Evolutionary conservation across 1,284 basidiomycete species (phyloP).

Genomic region (Ceratobasidium sp.): DNA sequence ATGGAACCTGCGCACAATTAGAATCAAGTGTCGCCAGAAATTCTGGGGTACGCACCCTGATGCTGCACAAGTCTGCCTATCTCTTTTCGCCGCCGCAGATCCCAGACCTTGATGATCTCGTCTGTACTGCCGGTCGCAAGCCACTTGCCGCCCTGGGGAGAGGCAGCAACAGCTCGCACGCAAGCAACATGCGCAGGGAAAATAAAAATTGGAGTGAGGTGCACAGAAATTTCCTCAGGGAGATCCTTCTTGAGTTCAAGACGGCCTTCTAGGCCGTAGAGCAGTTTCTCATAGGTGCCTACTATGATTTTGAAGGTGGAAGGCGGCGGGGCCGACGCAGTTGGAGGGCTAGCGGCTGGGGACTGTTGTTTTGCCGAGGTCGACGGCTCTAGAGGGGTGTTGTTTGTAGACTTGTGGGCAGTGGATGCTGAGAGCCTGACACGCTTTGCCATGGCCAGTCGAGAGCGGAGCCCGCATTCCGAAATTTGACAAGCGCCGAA

Average conservation of each 20-base stretch:
- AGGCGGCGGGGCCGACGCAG: constrained; percentile 45
- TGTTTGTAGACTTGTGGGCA: not conserved
- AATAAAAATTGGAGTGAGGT: constrained; percentile 87
- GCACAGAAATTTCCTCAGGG: constrained; percentile 50
- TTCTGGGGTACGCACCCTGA: constrained; percentile 69
- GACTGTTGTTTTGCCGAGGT: not conserved
- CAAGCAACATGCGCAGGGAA: constrained; percentile 97
- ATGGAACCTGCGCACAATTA: constrained; percentile 76
- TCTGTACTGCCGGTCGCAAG: constrained; percentile 94
- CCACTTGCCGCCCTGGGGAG: constrained; percentile 91
- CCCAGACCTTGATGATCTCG: constrained; percentile 98
- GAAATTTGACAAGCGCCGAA: constrained; percentile 38
- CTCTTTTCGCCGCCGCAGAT: constrained; percentile 88
- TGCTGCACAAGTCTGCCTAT: constrained; percentile 94
- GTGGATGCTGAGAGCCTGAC: constrained; percentile 24
- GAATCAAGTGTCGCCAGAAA: constrained; percentile 12
- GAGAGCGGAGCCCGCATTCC: not conserved
- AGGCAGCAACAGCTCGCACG: constrained; percentile 88
- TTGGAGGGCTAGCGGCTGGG: constrained; percentile 22
- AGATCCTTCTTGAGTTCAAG: constrained; percentile 56
- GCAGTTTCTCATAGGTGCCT: constrained; percentile 94
- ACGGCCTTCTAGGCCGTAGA: constrained; percentile 88
- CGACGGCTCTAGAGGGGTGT: not conserved
- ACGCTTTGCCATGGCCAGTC: constrained; percentile 30
- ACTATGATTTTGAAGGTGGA: constrained; percentile 85